phyloP scores from a whole-genome alignment of 805 yeast genomes.

The Scheffersomyces ergatensis region DNA sequence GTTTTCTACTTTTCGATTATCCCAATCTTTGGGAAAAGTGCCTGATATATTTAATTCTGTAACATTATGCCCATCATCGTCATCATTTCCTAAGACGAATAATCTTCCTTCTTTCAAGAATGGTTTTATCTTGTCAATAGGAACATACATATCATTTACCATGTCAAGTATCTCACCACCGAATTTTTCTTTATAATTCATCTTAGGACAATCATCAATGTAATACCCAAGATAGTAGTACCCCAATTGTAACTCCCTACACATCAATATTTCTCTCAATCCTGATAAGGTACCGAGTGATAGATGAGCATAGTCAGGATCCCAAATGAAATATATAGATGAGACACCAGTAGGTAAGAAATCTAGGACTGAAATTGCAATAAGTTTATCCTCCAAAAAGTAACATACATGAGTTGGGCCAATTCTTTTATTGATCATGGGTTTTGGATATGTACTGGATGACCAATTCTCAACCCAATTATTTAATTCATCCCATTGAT shows the following conservation, averaged over 20 bases:
- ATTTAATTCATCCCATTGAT: conserved; percentile 41
- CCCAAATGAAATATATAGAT: conserved; percentile 86
- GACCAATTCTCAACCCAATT: conserved; percentile 34
- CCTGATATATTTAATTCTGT: conserved; percentile 10
- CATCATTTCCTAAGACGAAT: conserved; percentile 26
- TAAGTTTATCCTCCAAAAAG: conserved; percentile 56
- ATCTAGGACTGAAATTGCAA: conserved; percentile 78
- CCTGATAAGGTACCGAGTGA: conserved; percentile 80
- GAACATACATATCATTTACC: conserved; percentile 42
- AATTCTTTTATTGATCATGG: conserved; percentile 12
- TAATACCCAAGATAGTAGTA: conserved; percentile 81
- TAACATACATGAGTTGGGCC: conserved; percentile 84
- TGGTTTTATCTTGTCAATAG: conserved; percentile 27
- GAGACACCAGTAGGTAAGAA: conserved; percentile 74
- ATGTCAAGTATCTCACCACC: conserved; percentile 73
- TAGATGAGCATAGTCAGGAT: conserved; percentile 68
- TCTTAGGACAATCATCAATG: conserved; percentile 74
- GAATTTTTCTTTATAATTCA: conserved; percentile 76
- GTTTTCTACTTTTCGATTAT: conserved; percentile 9
- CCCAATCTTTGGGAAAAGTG: conserved; percentile 10
- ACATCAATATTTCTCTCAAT: conserved; percentile 61
- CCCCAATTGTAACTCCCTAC: conserved; percentile 41
- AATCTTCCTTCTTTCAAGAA: conserved; percentile 27
- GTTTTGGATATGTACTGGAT: neutral
- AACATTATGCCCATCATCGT: conserved; percentile 1